phyloP scores from a whole-genome alignment of 345 rosid species.

The Lenwebbia sp. region DNA sequence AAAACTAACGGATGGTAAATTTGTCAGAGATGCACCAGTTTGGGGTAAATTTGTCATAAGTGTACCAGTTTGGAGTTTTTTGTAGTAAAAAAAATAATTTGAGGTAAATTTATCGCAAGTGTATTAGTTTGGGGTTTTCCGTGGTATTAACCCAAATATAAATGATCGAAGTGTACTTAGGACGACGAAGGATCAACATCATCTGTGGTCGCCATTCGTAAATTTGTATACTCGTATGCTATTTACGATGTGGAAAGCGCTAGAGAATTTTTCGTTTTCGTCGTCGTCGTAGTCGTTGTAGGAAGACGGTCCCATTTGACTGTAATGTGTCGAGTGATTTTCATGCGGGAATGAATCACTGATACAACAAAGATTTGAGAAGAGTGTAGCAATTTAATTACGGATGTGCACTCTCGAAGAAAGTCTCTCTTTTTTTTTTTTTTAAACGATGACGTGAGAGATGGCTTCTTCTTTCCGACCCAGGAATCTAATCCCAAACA shows the following conservation, averaged over 20 bases:
- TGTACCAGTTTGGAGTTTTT: too few species aligned
- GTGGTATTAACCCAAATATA: neutral
- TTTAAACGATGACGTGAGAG: neutral
- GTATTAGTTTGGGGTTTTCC: too few species aligned
- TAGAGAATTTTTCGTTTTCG: neutral
- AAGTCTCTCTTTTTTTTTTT: neutral
- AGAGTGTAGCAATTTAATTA: neutral
- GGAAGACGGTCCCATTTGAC: neutral
- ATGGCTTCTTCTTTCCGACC: neutral
- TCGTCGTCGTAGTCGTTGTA: neutral
- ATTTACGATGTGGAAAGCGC: neutral
- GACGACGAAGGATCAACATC: neutral
- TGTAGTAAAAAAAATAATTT: too few species aligned
- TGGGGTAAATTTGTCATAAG: too few species aligned
- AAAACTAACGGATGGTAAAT: too few species aligned
- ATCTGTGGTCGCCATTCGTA: neutral
- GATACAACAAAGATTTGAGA: neutral
- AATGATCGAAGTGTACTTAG: neutral
- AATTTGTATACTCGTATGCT: neutral
- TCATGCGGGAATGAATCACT: neutral
- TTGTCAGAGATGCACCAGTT: too few species aligned
- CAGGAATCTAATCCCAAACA: neutral
- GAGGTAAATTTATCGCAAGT: too few species aligned
- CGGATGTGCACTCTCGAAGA: neutral
- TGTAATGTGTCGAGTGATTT: neutral